These are phyloP conservation scores for Talaromyces sp. DNA, from an alignment of 2,329 filamentous ascomycete genomes.

Conservation along the genomic window DNA sequence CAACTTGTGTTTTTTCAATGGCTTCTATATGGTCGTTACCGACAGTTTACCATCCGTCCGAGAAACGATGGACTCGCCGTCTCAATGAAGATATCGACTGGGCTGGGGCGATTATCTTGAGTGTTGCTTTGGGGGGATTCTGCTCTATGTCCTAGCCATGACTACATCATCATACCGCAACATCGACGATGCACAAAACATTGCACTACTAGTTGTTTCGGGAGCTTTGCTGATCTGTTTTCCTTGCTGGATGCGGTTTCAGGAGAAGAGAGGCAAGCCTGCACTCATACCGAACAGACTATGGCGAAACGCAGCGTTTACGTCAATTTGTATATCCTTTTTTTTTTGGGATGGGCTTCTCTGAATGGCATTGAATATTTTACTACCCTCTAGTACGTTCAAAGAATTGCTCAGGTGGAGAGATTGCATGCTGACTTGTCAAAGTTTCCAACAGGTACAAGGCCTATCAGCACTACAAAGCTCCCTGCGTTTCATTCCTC, in stretches of 20 bases:
- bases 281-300: slow-evolving; percentile 36
- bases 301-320: slow-evolving; percentile 34
- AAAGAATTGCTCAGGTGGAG: background rate
- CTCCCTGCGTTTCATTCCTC: slow-evolving; percentile 48
- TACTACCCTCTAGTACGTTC: background rate
- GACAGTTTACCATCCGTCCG: background rate
- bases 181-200: slow-evolving; percentile 20
- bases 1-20: background rate
- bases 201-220: slow-evolving; percentile 31
- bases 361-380: background rate
- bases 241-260: slow-evolving; percentile 26
- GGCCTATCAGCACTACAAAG: slow-evolving; percentile 44
- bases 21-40: background rate
- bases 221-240: slow-evolving; percentile 30
- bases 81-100: slow-evolving; percentile 44
- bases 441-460: slow-evolving; percentile 50
- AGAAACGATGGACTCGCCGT: slow-evolving; percentile 22
- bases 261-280: slow-evolving; percentile 25
- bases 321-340: background rate
- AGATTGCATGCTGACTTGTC: background rate
- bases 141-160: slow-evolving; percentile 45
- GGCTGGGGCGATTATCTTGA: slow-evolving; percentile 48
- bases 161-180: background rate
- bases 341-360: background rate
- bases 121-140: slow-evolving; percentile 46